Percentiles rank a stretch among this genome's conserved stretches.
phyloP scores from a whole-genome alignment of 2,329 filamentous ascomycete genomes.

The Verticillium nonalfalfae region DNA sequence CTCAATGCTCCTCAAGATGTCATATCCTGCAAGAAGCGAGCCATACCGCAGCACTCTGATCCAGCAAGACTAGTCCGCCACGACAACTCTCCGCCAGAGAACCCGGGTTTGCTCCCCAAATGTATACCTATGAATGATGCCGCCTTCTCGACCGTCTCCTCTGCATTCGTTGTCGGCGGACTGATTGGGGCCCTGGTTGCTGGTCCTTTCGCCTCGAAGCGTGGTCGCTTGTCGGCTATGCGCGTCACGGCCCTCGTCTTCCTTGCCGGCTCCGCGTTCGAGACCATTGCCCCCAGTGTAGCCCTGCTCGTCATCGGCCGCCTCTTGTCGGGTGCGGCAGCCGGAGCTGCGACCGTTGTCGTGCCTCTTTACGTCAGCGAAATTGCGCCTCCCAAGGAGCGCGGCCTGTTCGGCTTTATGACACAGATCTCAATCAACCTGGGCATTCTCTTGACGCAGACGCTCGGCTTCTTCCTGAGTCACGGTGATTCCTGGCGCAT shows the following conservation, averaged over 20 bases:
- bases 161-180: slow-evolving; percentile 86
- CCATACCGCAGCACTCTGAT: slow-evolving; percentile 19
- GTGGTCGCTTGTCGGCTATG: slow-evolving; percentile 73
- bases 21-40: slow-evolving; percentile 70
- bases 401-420: slow-evolving; percentile 75
- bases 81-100: slow-evolving; percentile 12
- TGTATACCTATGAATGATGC: slow-evolving; percentile 85
- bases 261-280: slow-evolving; percentile 66
- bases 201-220: slow-evolving; percentile 70
- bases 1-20: slow-evolving; percentile 93
- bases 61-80: slow-evolving; percentile 20
- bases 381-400: slow-evolving; percentile 66
- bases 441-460: slow-evolving; percentile 79
- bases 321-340: slow-evolving; percentile 74
- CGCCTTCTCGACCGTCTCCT: slow-evolving; percentile 80
- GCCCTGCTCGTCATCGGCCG: slow-evolving; percentile 65
- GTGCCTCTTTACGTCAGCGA: slow-evolving; percentile 94
- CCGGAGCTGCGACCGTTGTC: slow-evolving; percentile 85
- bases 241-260: slow-evolving; percentile 72
- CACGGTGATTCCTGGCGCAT: slow-evolving; percentile 73
- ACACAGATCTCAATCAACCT: slow-evolving; percentile 93
- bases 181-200: slow-evolving; percentile 74
- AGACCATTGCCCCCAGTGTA: slow-evolving; percentile 65
- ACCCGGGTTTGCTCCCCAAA: slow-evolving; percentile 46
- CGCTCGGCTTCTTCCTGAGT: slow-evolving; percentile 82